phyloP scores from a whole-genome alignment of 164 flowering plant genomes.

The Litsea cubeba region DNA sequence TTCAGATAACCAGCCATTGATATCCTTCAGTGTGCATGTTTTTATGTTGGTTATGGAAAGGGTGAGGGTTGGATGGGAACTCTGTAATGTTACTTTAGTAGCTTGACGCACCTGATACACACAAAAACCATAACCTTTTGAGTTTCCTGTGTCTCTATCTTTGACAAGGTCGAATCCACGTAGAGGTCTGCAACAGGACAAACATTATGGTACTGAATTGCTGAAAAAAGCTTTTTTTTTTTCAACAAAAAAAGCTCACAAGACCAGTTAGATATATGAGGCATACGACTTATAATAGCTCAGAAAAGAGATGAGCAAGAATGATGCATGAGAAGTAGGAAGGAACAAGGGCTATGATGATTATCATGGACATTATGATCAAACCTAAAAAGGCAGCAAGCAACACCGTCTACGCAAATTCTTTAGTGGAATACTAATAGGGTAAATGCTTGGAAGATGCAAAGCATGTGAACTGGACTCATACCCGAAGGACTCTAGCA shows the following conservation, averaged over 20 bases:
- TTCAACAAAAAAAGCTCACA: too few relatives aligned
- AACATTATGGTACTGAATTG: neutral
- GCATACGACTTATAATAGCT: neutral
- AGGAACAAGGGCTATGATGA: neutral
- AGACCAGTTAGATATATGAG: neutral
- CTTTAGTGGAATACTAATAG: too few relatives aligned
- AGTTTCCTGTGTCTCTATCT: constrained; percentile 88
- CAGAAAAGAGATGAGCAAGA: neutral
- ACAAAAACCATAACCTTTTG: constrained; percentile 89
- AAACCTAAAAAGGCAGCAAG: neutral
- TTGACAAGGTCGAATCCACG: constrained; percentile 83
- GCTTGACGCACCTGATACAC: constrained; percentile 51
- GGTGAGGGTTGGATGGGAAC: too few relatives aligned
- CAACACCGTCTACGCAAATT: too few relatives aligned
- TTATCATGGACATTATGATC: neutral
- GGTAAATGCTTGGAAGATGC: too few relatives aligned
- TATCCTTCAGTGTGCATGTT: too few relatives aligned
- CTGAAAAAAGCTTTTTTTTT: neutral
- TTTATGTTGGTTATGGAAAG: too few relatives aligned
- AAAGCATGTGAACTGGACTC: constrained; percentile 2
- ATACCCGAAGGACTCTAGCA: constrained; percentile 82
- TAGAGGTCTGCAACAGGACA: constrained; percentile 43
- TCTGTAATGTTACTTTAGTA: neutral
- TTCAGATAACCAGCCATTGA: too few relatives aligned
- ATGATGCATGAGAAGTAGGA: neutral